phyloP scores from a whole-genome alignment of 2,329 filamentous ascomycete genomes.

The Monosporascus sp. region DNA sequence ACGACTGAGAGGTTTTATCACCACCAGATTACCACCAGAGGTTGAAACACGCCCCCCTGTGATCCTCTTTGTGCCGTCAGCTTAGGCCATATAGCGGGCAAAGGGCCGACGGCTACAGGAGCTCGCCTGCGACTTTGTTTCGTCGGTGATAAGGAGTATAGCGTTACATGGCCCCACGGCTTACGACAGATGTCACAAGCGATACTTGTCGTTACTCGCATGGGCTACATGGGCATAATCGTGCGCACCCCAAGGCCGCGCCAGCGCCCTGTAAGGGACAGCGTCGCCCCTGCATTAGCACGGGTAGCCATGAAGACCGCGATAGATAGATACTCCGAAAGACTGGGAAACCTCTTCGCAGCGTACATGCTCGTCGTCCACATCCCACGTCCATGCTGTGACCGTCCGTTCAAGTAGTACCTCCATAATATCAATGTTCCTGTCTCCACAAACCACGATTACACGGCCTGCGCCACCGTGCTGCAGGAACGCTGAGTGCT shows the following conservation, averaged over 20 bases:
- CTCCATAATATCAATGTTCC: too few species aligned
- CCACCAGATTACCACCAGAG: not conserved
- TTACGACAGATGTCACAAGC: not conserved
- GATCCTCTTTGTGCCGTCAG: not conserved
- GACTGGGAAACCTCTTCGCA: too few species aligned
- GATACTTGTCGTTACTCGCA: not conserved
- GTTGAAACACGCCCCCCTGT: not conserved
- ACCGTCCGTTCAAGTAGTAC: too few species aligned
- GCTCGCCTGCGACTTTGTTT: not conserved
- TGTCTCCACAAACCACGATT: too few species aligned
- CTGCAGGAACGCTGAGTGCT: too few species aligned
- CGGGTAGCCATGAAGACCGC: not conserved
- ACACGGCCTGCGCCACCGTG: too few species aligned
- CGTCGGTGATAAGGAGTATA: not conserved
- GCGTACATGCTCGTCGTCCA: too few species aligned
- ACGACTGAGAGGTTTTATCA: slow-evolving; percentile 20
- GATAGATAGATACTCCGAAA: too few species aligned
- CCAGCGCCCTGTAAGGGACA: not conserved
- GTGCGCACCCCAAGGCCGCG: not conserved
- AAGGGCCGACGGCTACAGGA: too few species aligned
- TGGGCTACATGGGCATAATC: not conserved
- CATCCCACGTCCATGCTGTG: too few species aligned
- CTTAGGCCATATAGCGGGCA: not conserved
- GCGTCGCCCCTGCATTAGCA: not conserved
- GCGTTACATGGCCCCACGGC: not conserved